Conservation (phyloP, 2,329 filamentous ascomycete species). For the Cladosporium phlei region DNA sequence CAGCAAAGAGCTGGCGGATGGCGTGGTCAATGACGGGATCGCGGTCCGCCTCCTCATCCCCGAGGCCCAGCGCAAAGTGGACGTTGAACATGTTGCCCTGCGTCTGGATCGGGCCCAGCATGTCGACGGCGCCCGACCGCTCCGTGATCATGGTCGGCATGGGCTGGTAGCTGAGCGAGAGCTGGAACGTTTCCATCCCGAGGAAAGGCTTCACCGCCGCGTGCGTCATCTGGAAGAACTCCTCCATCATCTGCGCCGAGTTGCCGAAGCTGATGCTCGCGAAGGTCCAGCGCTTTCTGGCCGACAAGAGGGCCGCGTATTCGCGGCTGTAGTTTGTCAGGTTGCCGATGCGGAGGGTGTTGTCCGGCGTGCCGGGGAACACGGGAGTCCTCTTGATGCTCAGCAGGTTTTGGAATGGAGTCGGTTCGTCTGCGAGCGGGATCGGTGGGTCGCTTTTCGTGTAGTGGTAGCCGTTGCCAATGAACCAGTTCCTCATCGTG, state of each 20-base stretch:
- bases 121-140: not conserved
- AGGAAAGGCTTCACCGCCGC: constrained; percentile 15
- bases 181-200: constrained; percentile 17
- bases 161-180: constrained; percentile 19
- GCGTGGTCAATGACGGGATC: not conserved
- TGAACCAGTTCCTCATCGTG: constrained; percentile 20
- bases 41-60: not conserved
- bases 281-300: constrained; percentile 21
- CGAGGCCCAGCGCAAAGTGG: not conserved
- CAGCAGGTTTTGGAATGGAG: constrained; percentile 18
- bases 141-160: constrained; percentile 17
- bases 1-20: not conserved
- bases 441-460: constrained; percentile 20
- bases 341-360: constrained; percentile 21
- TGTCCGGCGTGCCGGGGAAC: constrained; percentile 18
- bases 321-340: constrained; percentile 18
- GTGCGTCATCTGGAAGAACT: constrained; percentile 20
- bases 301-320: constrained; percentile 16
- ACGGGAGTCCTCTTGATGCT: constrained; percentile 15
- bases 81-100: constrained; percentile 13
- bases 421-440: constrained; percentile 4
- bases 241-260: constrained; percentile 20
- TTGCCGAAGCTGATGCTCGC: constrained; percentile 20
- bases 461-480: constrained; percentile 26
- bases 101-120: constrained; percentile 12